Percentiles rank a stretch among this genome's conserved stretches.
Evolutionary conservation across 2,329 filamentous ascomycete genomes (phyloP).

Genomic region (Penicillium olsonii): DNA sequence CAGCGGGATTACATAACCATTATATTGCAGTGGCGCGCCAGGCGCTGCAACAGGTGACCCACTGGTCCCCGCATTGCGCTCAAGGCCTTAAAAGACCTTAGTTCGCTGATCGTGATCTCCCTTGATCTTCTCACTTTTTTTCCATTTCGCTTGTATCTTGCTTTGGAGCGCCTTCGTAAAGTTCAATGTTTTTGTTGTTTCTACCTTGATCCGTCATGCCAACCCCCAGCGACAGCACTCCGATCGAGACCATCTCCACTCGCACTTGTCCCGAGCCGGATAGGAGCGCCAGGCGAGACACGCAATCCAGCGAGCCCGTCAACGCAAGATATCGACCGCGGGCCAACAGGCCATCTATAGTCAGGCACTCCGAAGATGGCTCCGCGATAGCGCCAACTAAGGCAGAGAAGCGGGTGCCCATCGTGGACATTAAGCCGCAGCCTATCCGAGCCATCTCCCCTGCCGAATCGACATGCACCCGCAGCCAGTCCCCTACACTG

Average conservation of each 20-base stretch:
- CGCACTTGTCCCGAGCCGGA: conserved; percentile 52
- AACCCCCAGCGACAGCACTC: conserved; percentile 49
- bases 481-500: conserved; percentile 31
- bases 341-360: conserved; percentile 25
- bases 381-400: conserved; percentile 26
- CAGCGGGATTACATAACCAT: conserved; percentile 5
- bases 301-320: conserved; percentile 30
- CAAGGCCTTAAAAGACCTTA: conserved; percentile 11
- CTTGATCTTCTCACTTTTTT: conserved; percentile 15
- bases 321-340: conserved; percentile 29
- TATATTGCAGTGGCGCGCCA: conserved; percentile 12
- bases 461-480: conserved; percentile 34
- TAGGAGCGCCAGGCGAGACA: conserved; percentile 36
- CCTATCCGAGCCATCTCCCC: conserved; percentile 36
- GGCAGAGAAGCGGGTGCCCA: conserved; percentile 29
- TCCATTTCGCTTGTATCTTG: conserved; percentile 13
- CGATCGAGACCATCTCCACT: conserved; percentile 47
- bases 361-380: conserved; percentile 32
- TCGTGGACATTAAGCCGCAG: conserved; percentile 34
- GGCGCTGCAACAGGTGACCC: conserved; percentile 14
- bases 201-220: conserved; percentile 49
- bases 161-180: conserved; percentile 16
- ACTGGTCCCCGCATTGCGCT: conserved; percentile 34
- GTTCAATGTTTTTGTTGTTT: conserved; percentile 38
- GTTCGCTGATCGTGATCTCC: conserved; percentile 18